Evolutionary conservation across 495 filamentous ascomycete species (phyloP), one percentile per base, ranked within the genome.

Genomic region (Penicillium odoratum): DNA sequence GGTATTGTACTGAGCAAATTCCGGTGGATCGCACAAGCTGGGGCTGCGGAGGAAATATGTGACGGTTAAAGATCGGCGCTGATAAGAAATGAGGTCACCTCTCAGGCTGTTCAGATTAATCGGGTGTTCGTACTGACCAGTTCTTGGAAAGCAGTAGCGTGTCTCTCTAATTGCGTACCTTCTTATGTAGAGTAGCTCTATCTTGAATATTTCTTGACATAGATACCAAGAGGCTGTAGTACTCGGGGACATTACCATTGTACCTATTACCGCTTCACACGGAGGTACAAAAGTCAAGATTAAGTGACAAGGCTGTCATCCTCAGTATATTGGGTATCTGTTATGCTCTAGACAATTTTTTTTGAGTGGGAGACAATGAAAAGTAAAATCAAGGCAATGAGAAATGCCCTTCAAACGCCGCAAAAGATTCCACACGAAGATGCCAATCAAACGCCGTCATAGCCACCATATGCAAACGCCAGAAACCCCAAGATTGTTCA

Each of bases 41-140:
- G 16, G 16, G 26, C 38, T 49, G 49, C 31, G 44, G 15, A 31
- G 50, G 30, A 31, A 36, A 21, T 31, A 33, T 29, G 10, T 10
- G 55, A 46, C 57, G 52, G 15, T 16, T 53, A 34, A 28, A 45
- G 58, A 61, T 64, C 53, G 51, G 54, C 55, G 53, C 56, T 47
- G 66, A 67, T 67, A 67, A 69, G 64, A 47, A 55, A 59, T 63
- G 64, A 67, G 63, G 56, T 67, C 63, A 69, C 60, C 51, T 21
- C 21, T 21, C 21, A 21, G 21, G 21, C 21, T 1, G 21, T 21
- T 21, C 21, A 21, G 21, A 21, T 21, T 21, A 21, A 21, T 21
- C 21, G 21, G 21, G 21, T 21, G 2, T 21, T 21, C 21, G 21
- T 21, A 21, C 21, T 21, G 21, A 21, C 21, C 21, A 21, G 21